Percentiles rank a stretch among this genome's conserved stretches.
Conservation (phyloP, 768 basidiomycete genomes). For the Lyophyllum decastes region DNA sequence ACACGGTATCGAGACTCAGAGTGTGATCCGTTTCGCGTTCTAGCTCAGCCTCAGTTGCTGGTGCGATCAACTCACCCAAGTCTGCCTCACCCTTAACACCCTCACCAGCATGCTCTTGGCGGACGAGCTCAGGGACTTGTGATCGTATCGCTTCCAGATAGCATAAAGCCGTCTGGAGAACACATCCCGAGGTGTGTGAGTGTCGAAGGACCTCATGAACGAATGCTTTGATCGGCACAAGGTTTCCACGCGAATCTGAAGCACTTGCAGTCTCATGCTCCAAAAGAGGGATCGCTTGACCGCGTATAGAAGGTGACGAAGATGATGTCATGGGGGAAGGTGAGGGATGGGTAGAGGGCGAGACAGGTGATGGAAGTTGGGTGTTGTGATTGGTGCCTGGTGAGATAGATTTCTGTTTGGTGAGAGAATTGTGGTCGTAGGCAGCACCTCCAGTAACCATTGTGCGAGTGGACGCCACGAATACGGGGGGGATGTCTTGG, state of each 20-base stretch:
- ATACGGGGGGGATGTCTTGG: constrained; percentile 68
- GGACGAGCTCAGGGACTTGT: constrained; percentile 65
- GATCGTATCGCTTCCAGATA: constrained; percentile 83
- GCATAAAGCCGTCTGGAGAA: constrained; percentile 85
- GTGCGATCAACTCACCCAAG: constrained; percentile 42
- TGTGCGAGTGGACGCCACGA: constrained; percentile 34
- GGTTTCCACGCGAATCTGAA: constrained; percentile 32
- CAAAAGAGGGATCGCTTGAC: constrained; percentile 15
- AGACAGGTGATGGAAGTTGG: constrained; percentile 55
- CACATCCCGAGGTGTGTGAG: constrained; percentile 80
- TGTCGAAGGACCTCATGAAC: constrained; percentile 89
- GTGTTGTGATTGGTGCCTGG: constrained; percentile 28
- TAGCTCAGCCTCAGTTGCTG: constrained; percentile 44
- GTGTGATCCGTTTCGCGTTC: constrained; percentile 38
- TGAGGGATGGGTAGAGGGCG: constrained; percentile 44
- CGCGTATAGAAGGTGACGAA: constrained; percentile 21
- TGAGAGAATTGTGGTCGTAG: constrained; percentile 3
- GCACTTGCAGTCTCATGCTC: constrained; percentile 16
- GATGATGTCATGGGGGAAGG: constrained; percentile 23
- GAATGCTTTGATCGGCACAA: constrained; percentile 71
- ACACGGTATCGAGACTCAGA: constrained; percentile 16
- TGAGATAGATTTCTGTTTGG: constrained; percentile 12
- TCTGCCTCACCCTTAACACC: constrained; percentile 40
- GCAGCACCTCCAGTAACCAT: constrained; percentile 24
- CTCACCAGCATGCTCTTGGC: constrained; percentile 47